These are phyloP conservation scores for Mycena kentingensis DNA, from an alignment of 768 basidiomycete species.

Conservation along the genomic window DNA sequence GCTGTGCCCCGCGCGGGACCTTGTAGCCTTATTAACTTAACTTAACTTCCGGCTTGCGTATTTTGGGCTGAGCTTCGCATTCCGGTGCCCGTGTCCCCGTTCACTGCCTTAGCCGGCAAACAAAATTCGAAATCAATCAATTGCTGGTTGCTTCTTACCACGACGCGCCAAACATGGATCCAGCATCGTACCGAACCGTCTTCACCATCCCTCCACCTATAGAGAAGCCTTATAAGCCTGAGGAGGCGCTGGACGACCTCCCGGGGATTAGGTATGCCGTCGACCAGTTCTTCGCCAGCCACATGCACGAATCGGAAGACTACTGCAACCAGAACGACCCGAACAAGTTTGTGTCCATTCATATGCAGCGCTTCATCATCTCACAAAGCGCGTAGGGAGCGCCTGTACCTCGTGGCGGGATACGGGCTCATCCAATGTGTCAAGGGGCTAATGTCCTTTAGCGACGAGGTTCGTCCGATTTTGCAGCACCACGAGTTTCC, in stretches of 20 bases:
- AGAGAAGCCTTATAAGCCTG: constrained; percentile 47
- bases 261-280: constrained; percentile 66
- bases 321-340: constrained; percentile 66
- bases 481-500: constrained; percentile 22
- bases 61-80: too few species aligned
- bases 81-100: too few species aligned
- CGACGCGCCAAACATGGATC: not conserved
- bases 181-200: constrained; percentile 25
- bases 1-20: too few species aligned
- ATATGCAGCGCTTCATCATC: not conserved
- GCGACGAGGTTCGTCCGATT: constrained; percentile 77
- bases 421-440: constrained; percentile 86
- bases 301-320: constrained; percentile 87
- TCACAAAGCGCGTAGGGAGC: constrained; percentile 48
- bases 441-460: constrained; percentile 93
- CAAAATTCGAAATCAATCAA: too few species aligned
- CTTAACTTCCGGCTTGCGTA: too few species aligned
- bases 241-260: constrained; percentile 60
- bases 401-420: constrained; percentile 85
- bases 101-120: too few species aligned
- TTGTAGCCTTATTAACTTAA: too few species aligned
- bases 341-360: constrained; percentile 43
- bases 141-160: too few species aligned
- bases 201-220: constrained; percentile 38
- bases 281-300: constrained; percentile 75